phyloP scores from a whole-genome alignment of 768 basidiomycete genomes.

The Suillus subaureus region DNA sequence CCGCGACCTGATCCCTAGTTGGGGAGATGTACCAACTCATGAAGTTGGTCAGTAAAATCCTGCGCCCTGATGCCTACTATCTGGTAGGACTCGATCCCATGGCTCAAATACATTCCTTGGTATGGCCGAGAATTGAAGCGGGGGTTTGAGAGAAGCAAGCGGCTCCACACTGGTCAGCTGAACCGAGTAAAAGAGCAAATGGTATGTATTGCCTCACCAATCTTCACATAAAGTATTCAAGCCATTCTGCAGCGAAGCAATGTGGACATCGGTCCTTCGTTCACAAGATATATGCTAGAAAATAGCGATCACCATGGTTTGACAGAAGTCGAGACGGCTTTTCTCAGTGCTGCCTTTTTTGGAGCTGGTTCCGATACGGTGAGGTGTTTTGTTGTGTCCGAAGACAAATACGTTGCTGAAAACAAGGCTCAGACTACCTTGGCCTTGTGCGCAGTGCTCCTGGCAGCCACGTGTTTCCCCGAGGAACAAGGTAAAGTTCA shows the following conservation, averaged over 20 bases:
- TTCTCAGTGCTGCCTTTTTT: neutral
- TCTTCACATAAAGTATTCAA: neutral
- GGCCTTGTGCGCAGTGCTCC: neutral
- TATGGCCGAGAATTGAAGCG: neutral
- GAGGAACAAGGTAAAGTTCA: neutral
- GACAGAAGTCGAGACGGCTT: neutral
- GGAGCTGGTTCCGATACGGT: slow-evolving; percentile 2
- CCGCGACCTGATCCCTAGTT: neutral
- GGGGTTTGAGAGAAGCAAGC: neutral
- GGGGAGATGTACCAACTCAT: neutral
- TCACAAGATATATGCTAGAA: neutral
- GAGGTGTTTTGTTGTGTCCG: neutral
- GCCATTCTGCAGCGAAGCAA: neutral
- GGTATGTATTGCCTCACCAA: neutral
- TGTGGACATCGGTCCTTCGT: neutral
- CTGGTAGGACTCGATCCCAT: neutral
- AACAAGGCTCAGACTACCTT: neutral
- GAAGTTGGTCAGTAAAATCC: slow-evolving; percentile 17
- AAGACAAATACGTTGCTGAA: neutral
- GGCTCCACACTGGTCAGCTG: neutral
- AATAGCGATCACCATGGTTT: neutral
- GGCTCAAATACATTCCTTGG: neutral
- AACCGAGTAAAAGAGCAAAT: neutral
- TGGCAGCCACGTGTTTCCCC: neutral
- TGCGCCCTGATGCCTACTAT: neutral